Conservation (phyloP, 2,329 filamentous ascomycete species). For the Pestalotiopsis sp. region DNA sequence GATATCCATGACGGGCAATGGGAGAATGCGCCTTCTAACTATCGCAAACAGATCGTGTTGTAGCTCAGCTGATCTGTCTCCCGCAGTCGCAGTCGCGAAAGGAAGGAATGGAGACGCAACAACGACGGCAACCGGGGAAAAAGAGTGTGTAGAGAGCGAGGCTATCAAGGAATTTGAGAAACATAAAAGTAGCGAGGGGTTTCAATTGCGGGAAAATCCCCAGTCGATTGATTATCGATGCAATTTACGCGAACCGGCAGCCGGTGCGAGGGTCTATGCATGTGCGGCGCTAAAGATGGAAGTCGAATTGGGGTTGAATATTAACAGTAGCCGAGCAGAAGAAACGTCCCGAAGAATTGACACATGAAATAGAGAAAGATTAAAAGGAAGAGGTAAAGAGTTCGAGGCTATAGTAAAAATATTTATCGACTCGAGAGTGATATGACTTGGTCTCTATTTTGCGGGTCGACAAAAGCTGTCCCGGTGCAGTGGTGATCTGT, state of each 20-base stretch:
- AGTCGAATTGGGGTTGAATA: neutral
- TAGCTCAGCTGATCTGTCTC: neutral
- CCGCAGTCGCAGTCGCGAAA: neutral
- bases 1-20: conserved; percentile 73
- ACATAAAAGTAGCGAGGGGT: neutral
- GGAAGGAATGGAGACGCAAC: neutral
- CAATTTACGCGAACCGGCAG: neutral
- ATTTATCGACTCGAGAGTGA: neutral
- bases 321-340: neutral
- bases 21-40: neutral
- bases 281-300: neutral
- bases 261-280: neutral
- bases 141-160: conserved; percentile 2
- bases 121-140: neutral
- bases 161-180: neutral
- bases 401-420: neutral
- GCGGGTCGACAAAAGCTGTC: neutral
- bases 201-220: neutral
- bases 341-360: neutral
- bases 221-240: neutral
- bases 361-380: too few species aligned
- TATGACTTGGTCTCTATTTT: neutral
- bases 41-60: neutral
- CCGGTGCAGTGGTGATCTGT: neutral
- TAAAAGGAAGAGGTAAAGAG: too few species aligned